Percentiles rank a stretch among this genome's conserved stretches.
Conservation (phyloP, 176 grass and related monocot genomes). For the Panicum miliaceum region DNA sequence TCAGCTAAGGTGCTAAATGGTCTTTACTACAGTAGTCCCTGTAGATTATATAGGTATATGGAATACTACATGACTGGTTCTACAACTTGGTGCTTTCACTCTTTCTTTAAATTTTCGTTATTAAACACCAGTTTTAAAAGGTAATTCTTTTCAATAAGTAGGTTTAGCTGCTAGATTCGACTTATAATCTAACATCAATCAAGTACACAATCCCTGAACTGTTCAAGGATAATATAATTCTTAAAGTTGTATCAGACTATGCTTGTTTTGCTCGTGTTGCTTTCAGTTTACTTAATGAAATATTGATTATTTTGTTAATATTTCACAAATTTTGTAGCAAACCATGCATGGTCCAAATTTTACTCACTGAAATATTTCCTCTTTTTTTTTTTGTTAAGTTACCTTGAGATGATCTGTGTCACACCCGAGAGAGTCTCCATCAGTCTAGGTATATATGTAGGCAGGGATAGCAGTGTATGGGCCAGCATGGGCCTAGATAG, state of each 20-base stretch:
- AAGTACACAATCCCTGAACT: background rate
- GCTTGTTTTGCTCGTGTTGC: background rate
- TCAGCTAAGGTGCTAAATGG: background rate
- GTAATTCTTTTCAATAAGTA: too few species aligned
- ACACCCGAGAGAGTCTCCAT: too few species aligned
- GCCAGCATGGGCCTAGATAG: too few species aligned
- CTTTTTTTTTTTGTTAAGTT: background rate
- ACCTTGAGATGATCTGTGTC: too few species aligned
- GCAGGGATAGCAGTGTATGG: too few species aligned
- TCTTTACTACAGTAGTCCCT: background rate
- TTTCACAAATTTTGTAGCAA: background rate
- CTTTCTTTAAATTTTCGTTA: background rate
- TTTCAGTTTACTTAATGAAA: slow-evolving; percentile 6
- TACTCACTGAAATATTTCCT: background rate
- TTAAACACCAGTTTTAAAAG: too few species aligned
- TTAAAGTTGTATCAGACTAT: background rate
- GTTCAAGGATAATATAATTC: background rate
- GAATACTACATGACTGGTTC: background rate
- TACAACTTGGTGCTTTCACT: background rate
- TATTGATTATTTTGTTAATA: slow-evolving; percentile 12
- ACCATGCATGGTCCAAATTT: background rate
- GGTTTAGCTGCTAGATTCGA: too few species aligned
- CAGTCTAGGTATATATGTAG: too few species aligned
- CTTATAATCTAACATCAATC: too few species aligned
- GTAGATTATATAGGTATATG: background rate